A percentile compares a stretch with the other conserved stretches of the same genome.
Evolutionary conservation across 2,329 filamentous ascomycete species (phyloP).

Genomic region (Talaromyces sp.): DNA sequence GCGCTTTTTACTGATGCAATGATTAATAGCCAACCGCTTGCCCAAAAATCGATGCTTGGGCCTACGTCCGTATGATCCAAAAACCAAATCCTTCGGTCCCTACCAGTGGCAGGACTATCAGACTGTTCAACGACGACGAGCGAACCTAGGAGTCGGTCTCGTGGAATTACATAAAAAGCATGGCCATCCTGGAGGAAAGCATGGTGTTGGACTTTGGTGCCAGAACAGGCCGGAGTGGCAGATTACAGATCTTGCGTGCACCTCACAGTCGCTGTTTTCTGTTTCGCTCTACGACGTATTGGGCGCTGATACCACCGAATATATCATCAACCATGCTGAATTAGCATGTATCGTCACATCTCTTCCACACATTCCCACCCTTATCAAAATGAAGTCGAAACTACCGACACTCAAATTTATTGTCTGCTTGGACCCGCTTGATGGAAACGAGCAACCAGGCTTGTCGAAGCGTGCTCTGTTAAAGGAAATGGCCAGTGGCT

Average conservation of each 20-base stretch:
- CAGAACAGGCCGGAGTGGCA: slow-evolving; percentile 89
- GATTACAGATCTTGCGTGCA: slow-evolving; percentile 81
- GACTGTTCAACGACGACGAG: slow-evolving; percentile 72
- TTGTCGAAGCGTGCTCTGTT: slow-evolving; percentile 77
- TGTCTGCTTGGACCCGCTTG: slow-evolving; percentile 77
- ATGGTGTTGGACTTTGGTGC: slow-evolving; percentile 79
- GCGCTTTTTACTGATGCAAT: not conserved
- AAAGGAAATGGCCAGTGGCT: slow-evolving; percentile 66
- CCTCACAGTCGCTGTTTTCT: slow-evolving; percentile 81
- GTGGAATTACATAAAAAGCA: slow-evolving; percentile 74
- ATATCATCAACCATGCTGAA: slow-evolving; percentile 87
- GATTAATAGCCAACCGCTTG: slow-evolving; percentile 49
- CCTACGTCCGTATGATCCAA: slow-evolving; percentile 71
- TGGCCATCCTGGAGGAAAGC: slow-evolving; percentile 64
- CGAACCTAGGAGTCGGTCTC: slow-evolving; percentile 80
- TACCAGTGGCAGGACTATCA: slow-evolving; percentile 83
- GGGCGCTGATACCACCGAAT: slow-evolving; percentile 85
- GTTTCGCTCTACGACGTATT: slow-evolving; percentile 97
- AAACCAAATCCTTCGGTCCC: slow-evolving; percentile 68
- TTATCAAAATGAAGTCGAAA: slow-evolving; percentile 75
- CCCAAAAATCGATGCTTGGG: slow-evolving; percentile 74
- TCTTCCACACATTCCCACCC: slow-evolving; percentile 72
- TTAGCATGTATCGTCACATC: slow-evolving; percentile 73
- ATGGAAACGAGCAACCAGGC: slow-evolving; percentile 71
- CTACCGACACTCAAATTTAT: slow-evolving; percentile 82